Base-by-base conservation (phyloP, 2,329 filamentous ascomycete genomes). In the Penicillium brevicompactum region DNA sequence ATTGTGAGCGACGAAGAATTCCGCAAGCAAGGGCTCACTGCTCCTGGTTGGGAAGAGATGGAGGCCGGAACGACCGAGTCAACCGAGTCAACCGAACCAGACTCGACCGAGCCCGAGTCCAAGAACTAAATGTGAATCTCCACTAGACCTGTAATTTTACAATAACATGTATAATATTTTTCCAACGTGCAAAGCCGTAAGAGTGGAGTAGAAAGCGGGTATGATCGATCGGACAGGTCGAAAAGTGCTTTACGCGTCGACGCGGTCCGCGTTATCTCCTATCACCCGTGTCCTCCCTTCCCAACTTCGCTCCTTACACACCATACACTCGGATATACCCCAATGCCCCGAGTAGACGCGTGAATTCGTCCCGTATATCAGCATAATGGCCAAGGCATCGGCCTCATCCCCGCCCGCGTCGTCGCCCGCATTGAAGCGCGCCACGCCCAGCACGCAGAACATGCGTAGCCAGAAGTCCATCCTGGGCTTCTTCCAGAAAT, bases 401-500 rank as follows among this genome's bases (percentile, higher is more conserved):
- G 66, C 65, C 59, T 67, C 69, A 53, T 71, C 73, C 42, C 73
- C 74, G 43, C 67, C 71, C 16, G 74, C 74, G 32, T 65, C 69
- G 10, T 69, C 73, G 14, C 67, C 65, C 14, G 61, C 68, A 18
- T 62, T 77, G 53, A 78, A 77, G 62, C 71, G 72, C 56, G 66
- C 75, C 6, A 73, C 73, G 6, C 72, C 76, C 16, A 75, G 70
- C 52, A 71, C 72, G 10, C 73, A 76, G 61, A 76, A 75, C 43
- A 76, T 74, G 72, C 86, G 86, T 67, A 86, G 84, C 66, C 87
- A 90, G 69, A 82, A 80, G 70, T 90, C 87, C 50, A 91, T 94
- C 56, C 78, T 91, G 34, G 88, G 89, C 42, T 94, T 94, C 81
- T 93, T 93, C 68, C 82, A 87, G 62, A 91, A 77, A 53, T 77